These are phyloP conservation scores for Grosmannia penicillata DNA, from an alignment of 2,329 filamentous ascomycete species.

Conservation along the genomic window DNA sequence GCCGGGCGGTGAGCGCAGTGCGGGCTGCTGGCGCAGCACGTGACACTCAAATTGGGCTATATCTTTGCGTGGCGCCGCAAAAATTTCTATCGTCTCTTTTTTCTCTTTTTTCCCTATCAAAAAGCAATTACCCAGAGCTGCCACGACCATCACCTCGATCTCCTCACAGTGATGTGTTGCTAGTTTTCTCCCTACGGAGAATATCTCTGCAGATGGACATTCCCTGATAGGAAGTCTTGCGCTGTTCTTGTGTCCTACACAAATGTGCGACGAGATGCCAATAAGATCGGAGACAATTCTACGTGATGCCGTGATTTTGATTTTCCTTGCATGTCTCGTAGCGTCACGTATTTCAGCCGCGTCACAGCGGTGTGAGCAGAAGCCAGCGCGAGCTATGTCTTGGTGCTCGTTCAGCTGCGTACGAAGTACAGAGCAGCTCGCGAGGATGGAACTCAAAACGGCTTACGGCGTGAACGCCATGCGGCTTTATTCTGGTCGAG, in stretches of 20 bases:
- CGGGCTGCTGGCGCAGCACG: not conserved
- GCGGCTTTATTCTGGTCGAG: no score
- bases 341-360: no score
- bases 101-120: conserved; percentile 37
- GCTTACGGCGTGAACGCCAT: no score
- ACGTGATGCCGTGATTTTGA: no score
- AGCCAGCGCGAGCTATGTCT: conserved; percentile 1
- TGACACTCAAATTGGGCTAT: not conserved
- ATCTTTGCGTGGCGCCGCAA: not conserved
- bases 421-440: not conserved
- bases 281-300: conserved; percentile 44
- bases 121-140: conserved; percentile 43
- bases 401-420: not conserved
- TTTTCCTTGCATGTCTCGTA: no score
- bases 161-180: conserved; percentile 47
- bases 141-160: conserved; percentile 47
- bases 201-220: conserved; percentile 37
- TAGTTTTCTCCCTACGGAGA: conserved; percentile 19
- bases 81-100: conserved; percentile 11
- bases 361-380: not conserved
- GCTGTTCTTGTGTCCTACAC: conserved; percentile 28
- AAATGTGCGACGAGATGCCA: conserved; percentile 42
- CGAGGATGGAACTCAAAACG: no score
- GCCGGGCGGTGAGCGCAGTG: no score
- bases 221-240: conserved; percentile 52